These are phyloP conservation scores for Albugo laibachii DNA, from an alignment of 352 stramenopile genomes.

Conservation along the genomic window DNA sequence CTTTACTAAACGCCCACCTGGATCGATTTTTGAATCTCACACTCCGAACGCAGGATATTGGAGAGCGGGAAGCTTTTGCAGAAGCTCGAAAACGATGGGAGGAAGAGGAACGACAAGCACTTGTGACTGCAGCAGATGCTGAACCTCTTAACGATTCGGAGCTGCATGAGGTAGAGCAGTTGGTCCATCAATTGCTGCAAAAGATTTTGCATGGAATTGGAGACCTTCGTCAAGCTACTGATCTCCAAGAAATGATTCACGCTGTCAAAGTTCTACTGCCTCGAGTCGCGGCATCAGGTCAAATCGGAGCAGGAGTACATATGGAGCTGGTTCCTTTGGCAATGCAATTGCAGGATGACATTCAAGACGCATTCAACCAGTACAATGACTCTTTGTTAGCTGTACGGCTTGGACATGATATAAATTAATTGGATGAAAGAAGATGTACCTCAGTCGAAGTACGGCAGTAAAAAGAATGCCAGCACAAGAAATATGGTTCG, in stretches of 20 bases:
- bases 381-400: slow-evolving; percentile 80
- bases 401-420: slow-evolving; percentile 65
- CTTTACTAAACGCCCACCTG: slow-evolving; percentile 75
- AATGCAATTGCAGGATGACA: slow-evolving; percentile 82
- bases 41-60: slow-evolving; percentile 71
- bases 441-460: too few relatives aligned
- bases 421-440: slow-evolving; percentile 27
- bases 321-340: slow-evolving; percentile 76
- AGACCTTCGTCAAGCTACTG: slow-evolving; percentile 75
- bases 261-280: slow-evolving; percentile 76
- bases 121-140: slow-evolving; percentile 66
- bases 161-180: slow-evolving; percentile 74
- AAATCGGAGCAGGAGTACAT: slow-evolving; percentile 77
- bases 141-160: slow-evolving; percentile 72
- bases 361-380: slow-evolving; percentile 80
- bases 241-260: slow-evolving; percentile 81
- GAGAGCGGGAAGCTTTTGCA: slow-evolving; percentile 71
- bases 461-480: too few relatives aligned
- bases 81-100: slow-evolving; percentile 76
- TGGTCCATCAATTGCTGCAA: slow-evolving; percentile 72
- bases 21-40: slow-evolving; percentile 80
- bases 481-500: too few relatives aligned
- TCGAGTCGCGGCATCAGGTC: slow-evolving; percentile 54
- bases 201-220: slow-evolving; percentile 79
- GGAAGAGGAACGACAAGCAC: slow-evolving; percentile 70